A percentile compares a stretch with the other conserved stretches of the same genome.
Evolutionary conservation across 768 basidiomycete genomes (phyloP).

Genomic region (Leucogyrophana mollusca): DNA sequence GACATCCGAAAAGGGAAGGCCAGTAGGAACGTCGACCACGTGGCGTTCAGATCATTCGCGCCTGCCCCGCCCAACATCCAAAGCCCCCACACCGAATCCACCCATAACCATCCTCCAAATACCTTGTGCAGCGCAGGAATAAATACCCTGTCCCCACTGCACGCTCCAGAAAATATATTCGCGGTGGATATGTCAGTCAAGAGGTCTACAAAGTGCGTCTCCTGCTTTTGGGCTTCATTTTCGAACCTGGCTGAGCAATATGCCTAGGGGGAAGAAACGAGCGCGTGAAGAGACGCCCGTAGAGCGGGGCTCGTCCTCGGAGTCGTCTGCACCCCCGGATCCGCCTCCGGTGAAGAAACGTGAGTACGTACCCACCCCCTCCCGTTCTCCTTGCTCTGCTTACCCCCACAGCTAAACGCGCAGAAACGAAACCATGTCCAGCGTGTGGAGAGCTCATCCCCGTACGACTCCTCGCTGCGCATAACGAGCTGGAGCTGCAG

Average conservation of each 20-base stretch:
- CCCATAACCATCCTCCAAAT: conserved; percentile 1
- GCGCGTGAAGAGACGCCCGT: conserved; percentile 29
- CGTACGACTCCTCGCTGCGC: conserved; percentile 63
- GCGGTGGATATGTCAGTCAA: neutral
- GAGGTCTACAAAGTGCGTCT: conserved; percentile 27
- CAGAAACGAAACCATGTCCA: conserved; percentile 74
- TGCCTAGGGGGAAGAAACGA: conserved; percentile 51
- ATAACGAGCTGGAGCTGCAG: conserved; percentile 64
- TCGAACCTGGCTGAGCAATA: neutral
- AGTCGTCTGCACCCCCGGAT: conserved; percentile 34
- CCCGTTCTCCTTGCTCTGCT: neutral
- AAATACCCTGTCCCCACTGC: neutral
- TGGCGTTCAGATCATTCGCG: neutral
- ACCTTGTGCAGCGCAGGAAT: neutral
- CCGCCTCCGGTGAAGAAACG: conserved; percentile 47
- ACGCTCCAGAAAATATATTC: neutral
- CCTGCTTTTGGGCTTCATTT: neutral
- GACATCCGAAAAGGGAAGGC: neutral
- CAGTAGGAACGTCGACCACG: neutral
- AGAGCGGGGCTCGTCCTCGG: conserved; percentile 29
- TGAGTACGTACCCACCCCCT: conserved; percentile 24
- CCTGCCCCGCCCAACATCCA: conserved; percentile 11
- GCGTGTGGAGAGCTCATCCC: conserved; percentile 74
- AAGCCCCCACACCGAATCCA: conserved; percentile 16
- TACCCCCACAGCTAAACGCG: conserved; percentile 55